A percentile compares a stretch with the other conserved stretches of the same genome.
Evolutionary conservation across 2,329 filamentous ascomycete genomes (phyloP).

Genomic region (Incumbomyces lentus): DNA sequence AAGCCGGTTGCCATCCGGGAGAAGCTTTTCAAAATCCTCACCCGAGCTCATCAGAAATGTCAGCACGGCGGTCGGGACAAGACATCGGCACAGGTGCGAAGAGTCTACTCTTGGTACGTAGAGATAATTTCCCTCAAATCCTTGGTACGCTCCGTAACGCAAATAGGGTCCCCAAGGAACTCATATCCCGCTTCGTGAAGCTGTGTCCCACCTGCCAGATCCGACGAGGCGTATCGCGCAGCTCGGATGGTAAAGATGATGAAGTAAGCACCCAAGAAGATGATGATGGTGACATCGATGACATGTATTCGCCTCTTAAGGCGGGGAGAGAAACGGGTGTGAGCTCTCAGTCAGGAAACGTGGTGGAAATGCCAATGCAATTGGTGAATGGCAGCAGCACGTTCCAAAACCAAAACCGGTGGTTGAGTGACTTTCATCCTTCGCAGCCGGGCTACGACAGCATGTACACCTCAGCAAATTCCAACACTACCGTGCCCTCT

Average conservation of each 20-base stretch:
- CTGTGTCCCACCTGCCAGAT: slow-evolving; percentile 41
- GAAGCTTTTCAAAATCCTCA: slow-evolving; percentile 42
- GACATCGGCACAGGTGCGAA: slow-evolving; percentile 41
- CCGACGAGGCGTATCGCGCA: slow-evolving; percentile 29
- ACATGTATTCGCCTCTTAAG: slow-evolving; percentile 3
- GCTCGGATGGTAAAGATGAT: slow-evolving; percentile 9
- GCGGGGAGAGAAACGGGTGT: slow-evolving; percentile 10
- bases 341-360: not conserved
- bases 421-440: slow-evolving; percentile 17
- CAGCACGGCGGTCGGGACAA: slow-evolving; percentile 44
- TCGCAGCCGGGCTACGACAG: slow-evolving; percentile 7
- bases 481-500: not conserved
- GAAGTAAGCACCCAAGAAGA: slow-evolving; percentile 7
- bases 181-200: slow-evolving; percentile 43
- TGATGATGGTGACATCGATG: not conserved
- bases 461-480: not conserved
- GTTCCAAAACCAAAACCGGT: slow-evolving; percentile 20
- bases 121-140: not conserved
- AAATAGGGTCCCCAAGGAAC: slow-evolving; percentile 40
- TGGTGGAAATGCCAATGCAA: slow-evolving; percentile 12
- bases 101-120: slow-evolving; percentile 40
- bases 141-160: not conserved
- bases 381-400: slow-evolving; percentile 13
- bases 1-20: slow-evolving; percentile 45
- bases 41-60: slow-evolving; percentile 40